Conservation (phyloP, 495 filamentous ascomycete genomes). For the Aspergillus avenaceus region DNA sequence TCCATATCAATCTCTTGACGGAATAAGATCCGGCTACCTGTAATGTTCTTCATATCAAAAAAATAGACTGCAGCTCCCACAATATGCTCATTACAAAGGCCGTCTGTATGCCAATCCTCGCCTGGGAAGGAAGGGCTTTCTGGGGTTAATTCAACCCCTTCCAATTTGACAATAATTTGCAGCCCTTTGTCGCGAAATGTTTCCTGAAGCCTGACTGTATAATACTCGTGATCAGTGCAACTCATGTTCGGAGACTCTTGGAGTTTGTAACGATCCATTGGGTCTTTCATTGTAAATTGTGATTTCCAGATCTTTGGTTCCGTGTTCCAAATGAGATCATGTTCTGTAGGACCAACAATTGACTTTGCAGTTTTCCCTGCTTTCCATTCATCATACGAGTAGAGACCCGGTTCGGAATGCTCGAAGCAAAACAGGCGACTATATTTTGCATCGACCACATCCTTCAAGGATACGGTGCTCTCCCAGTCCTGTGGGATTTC, state of each 20-base stretch:
- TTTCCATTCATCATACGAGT: slow-evolving; percentile 13
- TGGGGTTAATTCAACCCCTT: slow-evolving; percentile 11
- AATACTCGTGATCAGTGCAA: slow-evolving; percentile 10
- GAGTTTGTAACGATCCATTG: slow-evolving; percentile 6
- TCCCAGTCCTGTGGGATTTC: slow-evolving; percentile 7
- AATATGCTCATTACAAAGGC: slow-evolving; percentile 15
- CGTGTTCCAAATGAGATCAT: not conserved
- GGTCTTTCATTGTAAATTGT: not conserved
- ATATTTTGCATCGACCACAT: slow-evolving; percentile 2
- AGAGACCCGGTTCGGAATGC: slow-evolving; percentile 8
- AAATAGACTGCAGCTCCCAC: slow-evolving; percentile 8
- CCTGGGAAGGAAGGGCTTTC: slow-evolving; percentile 9
- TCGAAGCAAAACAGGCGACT: slow-evolving; percentile 1
- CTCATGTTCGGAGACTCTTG: slow-evolving; percentile 1
- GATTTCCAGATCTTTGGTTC: not conserved
- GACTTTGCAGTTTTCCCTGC: slow-evolving; percentile 10
- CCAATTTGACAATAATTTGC: slow-evolving; percentile 11
- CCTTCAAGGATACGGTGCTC: not conserved
- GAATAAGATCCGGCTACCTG: not conserved
- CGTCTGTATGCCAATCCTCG: slow-evolving; percentile 12
- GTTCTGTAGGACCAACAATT: slow-evolving; percentile 7
- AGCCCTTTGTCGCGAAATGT: slow-evolving; percentile 12
- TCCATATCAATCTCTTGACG: not conserved
- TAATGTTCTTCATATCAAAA: slow-evolving; percentile 8
- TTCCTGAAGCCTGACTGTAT: slow-evolving; percentile 7